Evolutionary conservation across 139 green algal genomes (phyloP).

Genomic region (Chlamydomonas sp.): DNA sequence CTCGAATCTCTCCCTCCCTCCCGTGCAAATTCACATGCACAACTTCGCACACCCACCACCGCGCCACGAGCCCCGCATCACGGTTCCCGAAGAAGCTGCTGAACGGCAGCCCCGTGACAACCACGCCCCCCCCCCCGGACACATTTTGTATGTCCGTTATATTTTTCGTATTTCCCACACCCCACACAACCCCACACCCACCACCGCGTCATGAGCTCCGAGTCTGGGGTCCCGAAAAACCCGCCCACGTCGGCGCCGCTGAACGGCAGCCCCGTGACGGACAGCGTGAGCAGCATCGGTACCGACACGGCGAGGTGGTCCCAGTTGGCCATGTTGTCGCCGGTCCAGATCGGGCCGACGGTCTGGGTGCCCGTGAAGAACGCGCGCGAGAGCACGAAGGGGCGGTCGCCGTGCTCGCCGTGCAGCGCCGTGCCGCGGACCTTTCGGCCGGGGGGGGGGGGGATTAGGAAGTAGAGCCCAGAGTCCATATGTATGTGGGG

Average conservation of each 20-base stretch:
- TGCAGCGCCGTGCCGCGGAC: slow-evolving; percentile 31
- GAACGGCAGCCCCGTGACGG: slow-evolving; percentile 81
- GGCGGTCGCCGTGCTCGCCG: slow-evolving; percentile 76
- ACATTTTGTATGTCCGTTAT: no score
- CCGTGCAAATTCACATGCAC: no score
- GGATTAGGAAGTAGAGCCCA: slow-evolving; percentile 90
- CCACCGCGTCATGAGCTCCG: slow-evolving; percentile 89
- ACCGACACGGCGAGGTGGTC: slow-evolving; percentile 68
- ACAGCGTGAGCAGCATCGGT: slow-evolving; percentile 89
- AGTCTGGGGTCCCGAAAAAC: slow-evolving; percentile 96
- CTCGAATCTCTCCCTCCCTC: no score
- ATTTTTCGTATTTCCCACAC: not conserved
- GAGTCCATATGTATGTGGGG: slow-evolving; percentile 92
- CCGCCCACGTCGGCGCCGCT: slow-evolving; percentile 92
- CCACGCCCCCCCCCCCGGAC: no score
- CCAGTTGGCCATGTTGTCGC: slow-evolving; percentile 92
- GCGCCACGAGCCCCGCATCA: slow-evolving; percentile 81
- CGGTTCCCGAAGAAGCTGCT: slow-evolving; percentile 98
- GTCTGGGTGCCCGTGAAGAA: slow-evolving; percentile 86
- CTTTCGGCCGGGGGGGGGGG: slow-evolving; percentile 61
- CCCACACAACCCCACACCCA: slow-evolving; percentile 16
- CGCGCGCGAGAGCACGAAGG: slow-evolving; percentile 93
- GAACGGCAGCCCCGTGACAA: slow-evolving; percentile 83
- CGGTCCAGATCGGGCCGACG: slow-evolving; percentile 96
- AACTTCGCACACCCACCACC: slow-evolving; percentile 55